phyloP scores from a whole-genome alignment of 163 green algal species.

The Chlorella variabilis region DNA sequence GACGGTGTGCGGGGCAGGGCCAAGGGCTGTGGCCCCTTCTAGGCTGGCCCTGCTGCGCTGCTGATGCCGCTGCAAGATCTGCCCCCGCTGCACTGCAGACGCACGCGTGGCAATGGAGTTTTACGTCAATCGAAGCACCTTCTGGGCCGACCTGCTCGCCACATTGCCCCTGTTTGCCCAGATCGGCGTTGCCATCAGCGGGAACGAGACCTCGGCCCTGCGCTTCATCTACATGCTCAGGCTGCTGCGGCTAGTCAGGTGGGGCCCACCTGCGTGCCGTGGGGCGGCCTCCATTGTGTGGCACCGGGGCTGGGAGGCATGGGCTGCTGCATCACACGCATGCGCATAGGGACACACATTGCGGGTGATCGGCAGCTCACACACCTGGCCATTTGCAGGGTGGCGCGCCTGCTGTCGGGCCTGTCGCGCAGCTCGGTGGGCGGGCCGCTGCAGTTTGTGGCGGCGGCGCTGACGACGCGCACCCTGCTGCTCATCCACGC shows the following conservation, averaged over 20 bases:
- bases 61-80: too few species aligned
- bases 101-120: not conserved
- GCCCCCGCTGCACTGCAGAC: too few species aligned
- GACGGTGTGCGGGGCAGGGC: too few species aligned
- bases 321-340: not conserved
- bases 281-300: not conserved
- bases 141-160: slow-evolving; percentile 34
- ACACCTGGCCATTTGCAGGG: too few species aligned
- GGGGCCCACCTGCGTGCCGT: not conserved
- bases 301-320: too few species aligned
- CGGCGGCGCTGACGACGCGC: not conserved
- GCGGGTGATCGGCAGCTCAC: too few species aligned
- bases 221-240: slow-evolving; percentile 15
- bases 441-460: not conserved
- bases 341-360: too few species aligned
- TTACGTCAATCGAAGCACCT: slow-evolving; percentile 25
- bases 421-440: not conserved
- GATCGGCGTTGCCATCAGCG: not conserved
- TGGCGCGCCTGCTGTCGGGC: not conserved
- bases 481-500: slow-evolving; percentile 17
- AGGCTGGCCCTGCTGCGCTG: too few species aligned
- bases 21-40: too few species aligned
- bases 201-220: not conserved
- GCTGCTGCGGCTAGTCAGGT: slow-evolving; percentile 37
- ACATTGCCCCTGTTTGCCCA: slow-evolving; percentile 30